phyloP scores from a whole-genome alignment of 2,329 filamentous ascomycete species.

The Aureobasidium lini region DNA sequence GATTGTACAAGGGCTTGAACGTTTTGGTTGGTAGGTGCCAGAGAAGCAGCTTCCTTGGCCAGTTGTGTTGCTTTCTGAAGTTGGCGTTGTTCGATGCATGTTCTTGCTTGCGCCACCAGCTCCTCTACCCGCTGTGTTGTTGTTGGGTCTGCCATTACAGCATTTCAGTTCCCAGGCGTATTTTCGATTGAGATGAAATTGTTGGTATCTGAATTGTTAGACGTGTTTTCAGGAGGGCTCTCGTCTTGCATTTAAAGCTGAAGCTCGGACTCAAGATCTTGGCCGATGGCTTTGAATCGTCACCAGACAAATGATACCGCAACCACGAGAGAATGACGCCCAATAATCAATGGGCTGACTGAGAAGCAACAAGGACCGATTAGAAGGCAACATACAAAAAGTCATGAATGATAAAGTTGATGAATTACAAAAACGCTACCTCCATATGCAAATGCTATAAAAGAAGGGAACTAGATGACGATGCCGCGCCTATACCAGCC shows the following conservation, averaged over 20 bases:
- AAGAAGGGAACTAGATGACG: neutral
- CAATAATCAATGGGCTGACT: neutral
- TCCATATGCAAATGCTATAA: neutral
- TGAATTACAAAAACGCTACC: neutral
- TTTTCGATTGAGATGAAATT: neutral
- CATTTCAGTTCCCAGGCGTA: neutral
- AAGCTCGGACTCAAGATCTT: slow-evolving; percentile 4
- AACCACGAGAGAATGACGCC: slow-evolving; percentile 1
- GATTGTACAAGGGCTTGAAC: slow-evolving; percentile 3
- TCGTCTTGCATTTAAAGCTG: slow-evolving; percentile 6
- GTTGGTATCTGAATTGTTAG: neutral
- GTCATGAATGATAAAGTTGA: neutral
- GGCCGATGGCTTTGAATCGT: neutral
- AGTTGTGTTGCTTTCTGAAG: slow-evolving; percentile 10
- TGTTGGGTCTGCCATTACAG: slow-evolving; percentile 6
- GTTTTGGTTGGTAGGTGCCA: slow-evolving; percentile 7
- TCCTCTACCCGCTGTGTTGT: slow-evolving; percentile 9
- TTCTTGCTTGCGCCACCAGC: neutral
- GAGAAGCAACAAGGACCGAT: neutral
- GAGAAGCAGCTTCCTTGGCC: slow-evolving; percentile 11
- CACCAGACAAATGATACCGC: neutral
- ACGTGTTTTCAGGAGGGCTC: neutral
- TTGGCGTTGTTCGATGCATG: slow-evolving; percentile 8
- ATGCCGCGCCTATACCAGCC: slow-evolving; percentile 12
- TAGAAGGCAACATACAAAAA: neutral